Conservation (phyloP, 1,139 yeast genomes). For the Taphrina betulina region DNA sequence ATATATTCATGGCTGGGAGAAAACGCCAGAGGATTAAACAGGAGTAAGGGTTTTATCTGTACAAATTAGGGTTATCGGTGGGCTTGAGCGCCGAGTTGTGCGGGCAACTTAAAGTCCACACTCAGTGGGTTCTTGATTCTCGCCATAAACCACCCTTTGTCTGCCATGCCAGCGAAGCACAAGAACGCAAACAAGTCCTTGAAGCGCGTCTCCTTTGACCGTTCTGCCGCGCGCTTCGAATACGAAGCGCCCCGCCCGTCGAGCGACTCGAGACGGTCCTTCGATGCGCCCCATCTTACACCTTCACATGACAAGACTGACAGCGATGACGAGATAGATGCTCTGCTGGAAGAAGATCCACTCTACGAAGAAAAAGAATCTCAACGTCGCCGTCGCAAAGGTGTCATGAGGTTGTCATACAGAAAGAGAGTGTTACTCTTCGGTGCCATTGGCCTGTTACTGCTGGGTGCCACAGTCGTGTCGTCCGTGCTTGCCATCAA, state of each 20-base stretch:
- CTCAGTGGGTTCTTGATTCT: no score
- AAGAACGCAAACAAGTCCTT: not conserved
- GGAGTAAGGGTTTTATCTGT: no score
- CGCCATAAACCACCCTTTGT: no score
- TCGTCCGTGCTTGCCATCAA: not conserved
- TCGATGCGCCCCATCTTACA: conserved; percentile 6
- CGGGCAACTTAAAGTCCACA: no score
- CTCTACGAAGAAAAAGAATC: conserved; percentile 15
- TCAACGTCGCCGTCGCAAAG: not conserved
- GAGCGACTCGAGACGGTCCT: not conserved
- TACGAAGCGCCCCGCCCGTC: conserved; percentile 11
- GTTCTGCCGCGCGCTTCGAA: conserved; percentile 6
- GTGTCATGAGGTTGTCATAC: not conserved
- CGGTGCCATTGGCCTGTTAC: conserved; percentile 1
- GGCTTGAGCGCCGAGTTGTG: no score
- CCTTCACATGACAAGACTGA: conserved; percentile 4
- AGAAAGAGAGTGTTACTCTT: conserved; percentile 5
- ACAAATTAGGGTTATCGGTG: no score
- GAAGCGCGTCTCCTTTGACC: conserved; percentile 18
- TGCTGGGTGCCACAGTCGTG: not conserved
- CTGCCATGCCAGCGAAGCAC: conserved; percentile 1
- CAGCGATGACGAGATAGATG: conserved; percentile 22
- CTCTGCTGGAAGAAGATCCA: conserved; percentile 12
- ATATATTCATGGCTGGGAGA: no score
- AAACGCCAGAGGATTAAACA: no score